phyloP scores from a whole-genome alignment of 2,329 filamentous ascomycete genomes.

The Arthrobotrys megalospora region DNA sequence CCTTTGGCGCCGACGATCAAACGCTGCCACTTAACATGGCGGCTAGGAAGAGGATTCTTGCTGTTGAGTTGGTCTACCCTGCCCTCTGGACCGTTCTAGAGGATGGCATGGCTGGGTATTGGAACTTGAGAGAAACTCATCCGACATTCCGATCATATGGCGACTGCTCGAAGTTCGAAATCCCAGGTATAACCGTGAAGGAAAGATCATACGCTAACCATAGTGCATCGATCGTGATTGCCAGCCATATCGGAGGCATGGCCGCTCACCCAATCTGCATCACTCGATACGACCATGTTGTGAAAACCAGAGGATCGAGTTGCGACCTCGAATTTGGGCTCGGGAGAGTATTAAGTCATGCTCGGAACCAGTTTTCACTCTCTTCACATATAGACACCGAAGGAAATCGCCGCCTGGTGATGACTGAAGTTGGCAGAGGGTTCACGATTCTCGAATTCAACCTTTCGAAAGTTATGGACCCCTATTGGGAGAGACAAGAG shows the following conservation, averaged over 20 bases:
- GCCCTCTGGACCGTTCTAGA: conserved; percentile 42
- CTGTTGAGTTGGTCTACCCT: conserved; percentile 18
- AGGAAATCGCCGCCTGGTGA: conserved; percentile 36
- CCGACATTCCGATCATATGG: conserved; percentile 39
- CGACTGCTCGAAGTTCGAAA: conserved; percentile 17
- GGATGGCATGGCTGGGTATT: conserved; percentile 38
- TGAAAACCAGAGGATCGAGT: conserved; percentile 1
- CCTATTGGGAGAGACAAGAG: conserved; percentile 32
- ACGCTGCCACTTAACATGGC: conserved; percentile 19
- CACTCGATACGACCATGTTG: conserved; percentile 26
- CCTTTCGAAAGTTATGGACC: conserved; percentile 9
- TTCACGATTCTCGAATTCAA: conserved; percentile 58
- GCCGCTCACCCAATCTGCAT: conserved; percentile 4
- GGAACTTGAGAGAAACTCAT: conserved; percentile 27
- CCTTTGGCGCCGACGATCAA: background rate
- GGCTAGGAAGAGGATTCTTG: conserved; percentile 34
- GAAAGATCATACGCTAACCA: conserved; percentile 7
- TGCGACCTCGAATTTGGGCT: conserved; percentile 23
- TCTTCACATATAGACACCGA: conserved; percentile 20
- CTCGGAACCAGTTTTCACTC: conserved; percentile 29
- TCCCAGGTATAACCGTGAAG: no score
- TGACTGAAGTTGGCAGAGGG: conserved; percentile 34
- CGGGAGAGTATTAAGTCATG: conserved; percentile 38
- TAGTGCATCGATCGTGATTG: conserved; percentile 39
- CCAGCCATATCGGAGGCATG: background rate